These are phyloP conservation scores for Candida broadrunensis DNA, from an alignment of 805 yeast genomes.

Conservation along the genomic window DNA sequence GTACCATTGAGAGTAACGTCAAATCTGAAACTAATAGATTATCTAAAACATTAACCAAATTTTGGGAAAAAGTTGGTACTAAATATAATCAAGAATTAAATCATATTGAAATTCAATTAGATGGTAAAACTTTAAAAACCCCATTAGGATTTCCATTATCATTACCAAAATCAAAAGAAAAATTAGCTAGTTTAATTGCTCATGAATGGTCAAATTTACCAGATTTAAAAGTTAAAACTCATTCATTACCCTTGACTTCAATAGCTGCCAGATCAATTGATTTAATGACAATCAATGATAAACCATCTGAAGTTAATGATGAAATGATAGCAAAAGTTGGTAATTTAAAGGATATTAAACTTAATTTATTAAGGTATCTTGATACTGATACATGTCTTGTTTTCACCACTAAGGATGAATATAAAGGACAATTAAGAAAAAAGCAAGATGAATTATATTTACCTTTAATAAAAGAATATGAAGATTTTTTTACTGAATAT, in stretches of 20 bases:
- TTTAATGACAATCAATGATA: slow-evolving; percentile 33
- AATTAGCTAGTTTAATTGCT: slow-evolving; percentile 70
- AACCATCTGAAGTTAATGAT: slow-evolving; percentile 29
- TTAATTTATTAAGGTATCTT: slow-evolving; percentile 69
- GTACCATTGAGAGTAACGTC: slow-evolving; percentile 49
- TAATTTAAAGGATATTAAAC: slow-evolving; percentile 52
- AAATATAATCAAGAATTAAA: slow-evolving; percentile 21
- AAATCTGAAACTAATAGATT: slow-evolving; percentile 65
- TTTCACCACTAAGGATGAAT: slow-evolving; percentile 76
- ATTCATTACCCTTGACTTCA: slow-evolving; percentile 83
- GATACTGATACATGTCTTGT: slow-evolving; percentile 94
- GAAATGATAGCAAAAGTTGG: slow-evolving; percentile 63
- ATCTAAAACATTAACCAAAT: slow-evolving; percentile 64
- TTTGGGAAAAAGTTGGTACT: slow-evolving; percentile 77
- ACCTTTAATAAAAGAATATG: slow-evolving; percentile 71
- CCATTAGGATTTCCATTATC: slow-evolving; percentile 73
- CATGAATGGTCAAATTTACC: slow-evolving; percentile 87
- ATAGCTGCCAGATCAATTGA: slow-evolving; percentile 86
- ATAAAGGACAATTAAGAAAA: slow-evolving; percentile 74
- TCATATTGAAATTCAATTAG: slow-evolving; percentile 59
- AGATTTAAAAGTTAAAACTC: slow-evolving; percentile 63
- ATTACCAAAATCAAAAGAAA: slow-evolving; percentile 56
- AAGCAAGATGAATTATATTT: slow-evolving; percentile 78
- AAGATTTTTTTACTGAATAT: slow-evolving; percentile 49
- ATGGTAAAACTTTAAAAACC: slow-evolving; percentile 74